phyloP scores from a whole-genome alignment of 1,284 basidiomycete species.

The Trichosporon ovoides region DNA sequence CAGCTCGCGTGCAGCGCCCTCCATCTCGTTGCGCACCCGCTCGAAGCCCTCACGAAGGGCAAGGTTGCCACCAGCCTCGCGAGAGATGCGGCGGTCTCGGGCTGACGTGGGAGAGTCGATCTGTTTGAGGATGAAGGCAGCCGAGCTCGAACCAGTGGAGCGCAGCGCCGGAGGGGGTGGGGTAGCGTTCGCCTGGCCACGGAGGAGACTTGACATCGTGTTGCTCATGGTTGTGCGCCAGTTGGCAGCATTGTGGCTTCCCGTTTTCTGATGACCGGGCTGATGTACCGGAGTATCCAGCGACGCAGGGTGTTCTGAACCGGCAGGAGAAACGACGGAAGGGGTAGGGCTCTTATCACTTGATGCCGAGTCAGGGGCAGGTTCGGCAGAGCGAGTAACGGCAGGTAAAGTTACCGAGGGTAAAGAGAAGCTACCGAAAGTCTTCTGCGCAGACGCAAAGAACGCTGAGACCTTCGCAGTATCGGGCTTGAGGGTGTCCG shows the following conservation, averaged over 20 bases:
- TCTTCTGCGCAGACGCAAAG: background rate
- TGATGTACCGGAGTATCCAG: background rate
- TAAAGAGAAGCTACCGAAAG: background rate
- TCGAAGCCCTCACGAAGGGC: slow-evolving; percentile 43
- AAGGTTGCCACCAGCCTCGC: slow-evolving; percentile 34
- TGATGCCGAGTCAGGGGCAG: background rate
- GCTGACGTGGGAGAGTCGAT: slow-evolving; percentile 33
- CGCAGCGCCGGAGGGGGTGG: slow-evolving; percentile 14
- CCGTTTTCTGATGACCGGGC: background rate
- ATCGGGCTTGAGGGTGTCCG: slow-evolving; percentile 1
- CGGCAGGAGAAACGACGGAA: background rate
- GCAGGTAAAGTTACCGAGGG: background rate
- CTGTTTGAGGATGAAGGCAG: slow-evolving; percentile 26
- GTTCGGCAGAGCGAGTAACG: background rate
- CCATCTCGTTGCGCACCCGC: slow-evolving; percentile 44
- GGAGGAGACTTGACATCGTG: slow-evolving; percentile 17
- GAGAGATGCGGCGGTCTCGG: slow-evolving; percentile 36
- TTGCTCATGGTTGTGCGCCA: slow-evolving; percentile 39
- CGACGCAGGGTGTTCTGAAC: background rate
- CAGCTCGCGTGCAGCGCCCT: slow-evolving; percentile 45
- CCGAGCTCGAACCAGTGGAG: slow-evolving; percentile 11
- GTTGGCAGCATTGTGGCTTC: slow-evolving; percentile 4
- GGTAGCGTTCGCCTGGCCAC: slow-evolving; percentile 5
- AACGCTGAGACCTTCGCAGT: slow-evolving; percentile 1
- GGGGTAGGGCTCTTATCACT: background rate